A percentile compares a stretch with the other conserved stretches of the same genome.
These are phyloP conservation scores for Onygena corvina DNA, from an alignment of 2,329 filamentous ascomycete species.

Conservation along the genomic window DNA sequence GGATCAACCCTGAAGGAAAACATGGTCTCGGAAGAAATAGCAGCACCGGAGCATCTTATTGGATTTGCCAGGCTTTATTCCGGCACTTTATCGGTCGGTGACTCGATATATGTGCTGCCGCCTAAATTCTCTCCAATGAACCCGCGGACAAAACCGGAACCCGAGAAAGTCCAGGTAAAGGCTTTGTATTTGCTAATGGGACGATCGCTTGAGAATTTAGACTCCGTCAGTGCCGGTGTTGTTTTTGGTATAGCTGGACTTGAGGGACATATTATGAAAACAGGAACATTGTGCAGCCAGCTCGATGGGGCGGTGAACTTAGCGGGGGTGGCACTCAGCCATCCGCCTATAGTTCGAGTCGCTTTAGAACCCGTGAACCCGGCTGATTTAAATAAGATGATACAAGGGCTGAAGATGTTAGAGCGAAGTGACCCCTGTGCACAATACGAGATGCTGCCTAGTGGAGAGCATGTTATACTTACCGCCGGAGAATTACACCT, in stretches of 20 bases:
- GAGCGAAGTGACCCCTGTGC: conserved; percentile 94
- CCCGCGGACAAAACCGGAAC: conserved; percentile 58
- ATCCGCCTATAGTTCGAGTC: conserved; percentile 86
- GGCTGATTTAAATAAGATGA: conserved; percentile 87
- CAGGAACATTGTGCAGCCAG: conserved; percentile 81
- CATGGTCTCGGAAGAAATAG: conserved; percentile 44
- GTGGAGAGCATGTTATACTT: conserved; percentile 85
- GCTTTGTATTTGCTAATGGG: conserved; percentile 95
- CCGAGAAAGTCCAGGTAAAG: conserved; percentile 71
- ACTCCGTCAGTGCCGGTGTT: conserved; percentile 79
- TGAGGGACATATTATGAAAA: conserved; percentile 88
- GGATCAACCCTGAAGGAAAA: conserved; percentile 46
- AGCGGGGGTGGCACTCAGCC: conserved; percentile 67
- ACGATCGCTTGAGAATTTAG: conserved; percentile 67
- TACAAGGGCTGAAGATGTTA: conserved; percentile 69
- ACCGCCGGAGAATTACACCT: conserved; percentile 92
- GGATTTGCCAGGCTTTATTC: conserved; percentile 93
- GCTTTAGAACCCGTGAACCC: conserved; percentile 90
- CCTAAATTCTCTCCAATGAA: conserved; percentile 84
- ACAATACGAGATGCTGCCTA: conserved; percentile 84
- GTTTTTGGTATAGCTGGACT: conserved; percentile 91
- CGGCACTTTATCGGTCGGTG: conserved; percentile 75
- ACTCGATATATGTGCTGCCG: conserved; percentile 78
- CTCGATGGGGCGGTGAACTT: conserved; percentile 79
- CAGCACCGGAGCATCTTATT: conserved; percentile 76